Percentiles rank a stretch among this genome's conserved stretches.
Evolutionary conservation across 1,284 basidiomycete species (phyloP).

Genomic region (Melanopsichium pennsylvanicum): DNA sequence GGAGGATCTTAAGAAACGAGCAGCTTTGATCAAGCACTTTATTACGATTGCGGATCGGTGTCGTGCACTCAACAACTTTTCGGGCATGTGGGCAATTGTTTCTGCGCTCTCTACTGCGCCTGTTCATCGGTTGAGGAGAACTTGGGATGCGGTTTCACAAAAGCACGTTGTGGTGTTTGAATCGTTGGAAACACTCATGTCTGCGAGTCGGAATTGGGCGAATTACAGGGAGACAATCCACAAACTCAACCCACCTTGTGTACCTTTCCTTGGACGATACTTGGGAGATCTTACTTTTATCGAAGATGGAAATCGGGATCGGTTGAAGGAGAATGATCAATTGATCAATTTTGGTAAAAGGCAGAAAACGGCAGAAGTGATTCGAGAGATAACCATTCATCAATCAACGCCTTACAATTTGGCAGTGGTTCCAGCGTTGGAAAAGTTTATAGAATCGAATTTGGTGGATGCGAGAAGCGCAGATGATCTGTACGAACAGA

Average conservation of each 20-base stretch:
- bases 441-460: slow-evolving; percentile 79
- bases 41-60: slow-evolving; percentile 93
- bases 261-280: slow-evolving; percentile 98
- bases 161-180: slow-evolving; percentile 68
- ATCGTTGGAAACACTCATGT: slow-evolving; percentile 83
- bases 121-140: slow-evolving; percentile 88
- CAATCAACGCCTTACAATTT: slow-evolving; percentile 85
- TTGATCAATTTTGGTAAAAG: slow-evolving; percentile 97
- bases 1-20: slow-evolving; percentile 85
- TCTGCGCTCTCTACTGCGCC: slow-evolving; percentile 94
- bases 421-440: slow-evolving; percentile 74
- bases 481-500: slow-evolving; percentile 75
- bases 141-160: slow-evolving; percentile 88
- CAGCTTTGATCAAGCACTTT: slow-evolving; percentile 84
- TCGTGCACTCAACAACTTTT: slow-evolving; percentile 88
- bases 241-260: slow-evolving; percentile 88
- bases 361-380: slow-evolving; percentile 89
- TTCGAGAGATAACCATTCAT: slow-evolving; percentile 94
- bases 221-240: slow-evolving; percentile 88
- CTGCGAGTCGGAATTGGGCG: slow-evolving; percentile 89
- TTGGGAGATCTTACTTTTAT: slow-evolving; percentile 95
- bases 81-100: slow-evolving; percentile 92
- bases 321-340: slow-evolving; percentile 71
- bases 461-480: slow-evolving; percentile 68
- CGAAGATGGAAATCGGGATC: slow-evolving; percentile 95